Conservation (phyloP, 208 protist genomes). For the Trypanosoma cruzi region DNA sequence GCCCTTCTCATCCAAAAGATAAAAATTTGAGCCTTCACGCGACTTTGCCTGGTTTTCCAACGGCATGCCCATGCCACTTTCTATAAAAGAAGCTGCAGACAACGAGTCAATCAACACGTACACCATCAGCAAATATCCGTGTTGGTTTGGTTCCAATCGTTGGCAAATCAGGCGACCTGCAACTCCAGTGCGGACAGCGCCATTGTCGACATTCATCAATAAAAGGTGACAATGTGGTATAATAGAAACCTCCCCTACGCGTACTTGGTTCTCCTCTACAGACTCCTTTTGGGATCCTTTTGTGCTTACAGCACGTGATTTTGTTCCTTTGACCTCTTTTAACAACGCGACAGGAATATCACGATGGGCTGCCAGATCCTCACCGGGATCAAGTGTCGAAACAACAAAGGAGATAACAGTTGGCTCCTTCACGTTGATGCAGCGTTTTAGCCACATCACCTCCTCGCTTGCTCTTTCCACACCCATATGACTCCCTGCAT, state of each 20-base stretch:
- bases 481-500: slow-evolving; percentile 59
- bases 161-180: slow-evolving; percentile 55
- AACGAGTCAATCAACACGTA: slow-evolving; percentile 42
- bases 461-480: slow-evolving; percentile 45
- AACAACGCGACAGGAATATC: slow-evolving; percentile 24
- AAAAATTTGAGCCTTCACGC: background rate
- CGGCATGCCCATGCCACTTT: background rate
- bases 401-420: slow-evolving; percentile 67
- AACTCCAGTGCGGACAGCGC: slow-evolving; percentile 36
- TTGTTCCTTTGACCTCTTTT: slow-evolving; percentile 26
- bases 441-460: slow-evolving; percentile 84
- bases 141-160: slow-evolving; percentile 63
- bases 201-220: slow-evolving; percentile 72
- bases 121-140: slow-evolving; percentile 81
- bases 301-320: slow-evolving; percentile 13
- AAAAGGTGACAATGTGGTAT: slow-evolving; percentile 51
- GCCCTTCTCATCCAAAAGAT: slow-evolving; percentile 10
- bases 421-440: slow-evolving; percentile 51
- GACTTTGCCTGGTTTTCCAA: background rate
- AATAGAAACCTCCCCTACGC: slow-evolving; percentile 30
- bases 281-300: slow-evolving; percentile 17
- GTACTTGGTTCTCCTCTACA: slow-evolving; percentile 16
- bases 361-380: slow-evolving; percentile 56
- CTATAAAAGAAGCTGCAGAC: slow-evolving; percentile 9
- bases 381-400: slow-evolving; percentile 44